Evolutionary conservation across 768 basidiomycete species (phyloP).

Genomic region (Boletus rubroflammeus): DNA sequence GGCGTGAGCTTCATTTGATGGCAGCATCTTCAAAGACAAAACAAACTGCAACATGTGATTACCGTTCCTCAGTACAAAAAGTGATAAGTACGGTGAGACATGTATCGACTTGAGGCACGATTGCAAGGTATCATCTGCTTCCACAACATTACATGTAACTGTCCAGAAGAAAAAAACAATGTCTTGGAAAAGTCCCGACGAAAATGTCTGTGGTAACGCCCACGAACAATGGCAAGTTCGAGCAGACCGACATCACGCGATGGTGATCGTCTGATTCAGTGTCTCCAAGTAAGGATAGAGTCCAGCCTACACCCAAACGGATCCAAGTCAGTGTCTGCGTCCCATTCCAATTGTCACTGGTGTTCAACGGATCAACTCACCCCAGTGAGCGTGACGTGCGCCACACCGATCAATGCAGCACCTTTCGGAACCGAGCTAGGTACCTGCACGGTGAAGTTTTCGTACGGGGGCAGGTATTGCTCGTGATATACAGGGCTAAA

Average conservation of each 20-base stretch:
- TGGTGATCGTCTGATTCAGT: slow-evolving; percentile 30
- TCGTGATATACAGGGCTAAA: slow-evolving; percentile 38
- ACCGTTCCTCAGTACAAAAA: too few species aligned
- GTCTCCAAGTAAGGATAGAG: slow-evolving; percentile 30
- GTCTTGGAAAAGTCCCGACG: neutral
- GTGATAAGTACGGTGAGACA: too few species aligned
- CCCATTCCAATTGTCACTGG: neutral
- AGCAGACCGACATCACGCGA: slow-evolving; percentile 12
- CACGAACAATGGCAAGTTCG: neutral
- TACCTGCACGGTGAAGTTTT: slow-evolving; percentile 44
- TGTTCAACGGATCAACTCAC: slow-evolving; percentile 32
- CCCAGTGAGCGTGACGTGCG: slow-evolving; percentile 38
- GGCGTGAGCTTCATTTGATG: too few species aligned
- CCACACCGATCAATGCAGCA: slow-evolving; percentile 35
- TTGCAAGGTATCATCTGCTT: neutral
- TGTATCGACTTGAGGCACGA: neutral
- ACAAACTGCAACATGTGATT: too few species aligned
- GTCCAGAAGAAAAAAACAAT: neutral
- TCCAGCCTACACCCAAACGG: slow-evolving; percentile 29
- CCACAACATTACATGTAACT: neutral
- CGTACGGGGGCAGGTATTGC: slow-evolving; percentile 34
- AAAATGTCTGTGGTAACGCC: neutral
- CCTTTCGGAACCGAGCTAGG: slow-evolving; percentile 31
- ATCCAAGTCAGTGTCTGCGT: neutral
- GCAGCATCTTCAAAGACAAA: too few species aligned